Evolutionary conservation across 345 rosid genomes (phyloP).

Genomic region (Ailanthus altissimus): DNA sequence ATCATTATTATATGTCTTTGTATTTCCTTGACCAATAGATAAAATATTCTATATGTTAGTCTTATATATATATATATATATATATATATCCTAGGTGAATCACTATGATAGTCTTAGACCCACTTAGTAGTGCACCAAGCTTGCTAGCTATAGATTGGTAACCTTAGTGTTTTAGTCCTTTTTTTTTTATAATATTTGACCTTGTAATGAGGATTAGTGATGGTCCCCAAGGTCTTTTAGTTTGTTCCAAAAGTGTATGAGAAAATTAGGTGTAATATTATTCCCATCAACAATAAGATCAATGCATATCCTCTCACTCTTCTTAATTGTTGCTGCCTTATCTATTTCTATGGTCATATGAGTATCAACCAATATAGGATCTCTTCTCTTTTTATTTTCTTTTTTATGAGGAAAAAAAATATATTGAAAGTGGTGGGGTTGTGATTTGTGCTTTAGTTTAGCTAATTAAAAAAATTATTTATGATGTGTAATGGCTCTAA

Average conservation of each 20-base stretch:
- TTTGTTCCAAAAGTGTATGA: neutral
- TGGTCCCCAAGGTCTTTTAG: constrained; percentile 11
- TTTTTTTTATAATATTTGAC: constrained; percentile 3
- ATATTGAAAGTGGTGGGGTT: constrained; percentile 23
- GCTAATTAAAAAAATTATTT: neutral
- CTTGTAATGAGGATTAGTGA: constrained; percentile 16
- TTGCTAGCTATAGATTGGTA: neutral
- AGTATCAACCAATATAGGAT: neutral
- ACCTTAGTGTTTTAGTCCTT: constrained; percentile 4
- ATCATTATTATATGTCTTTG: neutral
- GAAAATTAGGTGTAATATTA: constrained; percentile 9
- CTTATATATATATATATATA: neutral
- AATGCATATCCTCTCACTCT: constrained; percentile 2
- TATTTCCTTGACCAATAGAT: neutral
- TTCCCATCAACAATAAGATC: constrained; percentile 15
- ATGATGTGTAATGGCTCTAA: neutral
- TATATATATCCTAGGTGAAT: constrained; percentile 6
- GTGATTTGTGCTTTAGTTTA: constrained; percentile 12
- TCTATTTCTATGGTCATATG: constrained; percentile 6
- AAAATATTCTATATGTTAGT: neutral
- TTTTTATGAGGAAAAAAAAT: constrained; percentile 7
- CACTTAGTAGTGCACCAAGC: neutral
- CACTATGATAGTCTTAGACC: neutral
- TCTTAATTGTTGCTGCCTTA: neutral
- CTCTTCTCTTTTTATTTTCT: neutral